Conservation (phyloP, 768 basidiomycete genomes). For the Chalciporus piperatus region DNA sequence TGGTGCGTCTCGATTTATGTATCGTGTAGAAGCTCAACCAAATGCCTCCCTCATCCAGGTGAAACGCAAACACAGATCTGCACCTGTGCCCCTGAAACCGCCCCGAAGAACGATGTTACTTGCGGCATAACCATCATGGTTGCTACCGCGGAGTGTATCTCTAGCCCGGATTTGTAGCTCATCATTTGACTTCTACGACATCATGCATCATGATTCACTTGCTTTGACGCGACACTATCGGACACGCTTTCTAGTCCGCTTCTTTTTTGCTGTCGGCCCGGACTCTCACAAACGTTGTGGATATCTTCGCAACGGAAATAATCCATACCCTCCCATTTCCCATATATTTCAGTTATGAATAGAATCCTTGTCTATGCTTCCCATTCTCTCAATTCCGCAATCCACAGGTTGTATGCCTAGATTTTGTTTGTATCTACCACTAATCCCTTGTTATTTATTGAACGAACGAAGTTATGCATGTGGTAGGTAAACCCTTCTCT, state of each 20-base stretch:
- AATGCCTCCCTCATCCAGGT: constrained; percentile 38
- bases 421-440: constrained; percentile 14
- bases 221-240: constrained; percentile 11
- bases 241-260: constrained; percentile 7
- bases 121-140: constrained; percentile 10
- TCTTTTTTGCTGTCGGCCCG: constrained; percentile 7
- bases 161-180: constrained; percentile 1
- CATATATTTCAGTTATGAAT: neutral
- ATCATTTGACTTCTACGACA: constrained; percentile 3
- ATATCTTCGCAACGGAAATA: neutral
- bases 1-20: constrained; percentile 50
- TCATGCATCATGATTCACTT: neutral
- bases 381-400: neutral
- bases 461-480: too few species aligned
- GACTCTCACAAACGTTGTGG: constrained; percentile 3
- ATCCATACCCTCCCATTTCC: neutral
- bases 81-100: constrained; percentile 18
- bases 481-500: too few species aligned
- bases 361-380: constrained; percentile 16
- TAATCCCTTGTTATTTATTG: neutral
- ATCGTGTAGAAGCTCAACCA: neutral
- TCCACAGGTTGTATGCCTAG: constrained; percentile 25
- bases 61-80: constrained; percentile 55
- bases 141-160: constrained; percentile 9
- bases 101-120: constrained; percentile 17